Conservation (phyloP, 176 grass and related monocot species). For the Areca catechu region DNA sequence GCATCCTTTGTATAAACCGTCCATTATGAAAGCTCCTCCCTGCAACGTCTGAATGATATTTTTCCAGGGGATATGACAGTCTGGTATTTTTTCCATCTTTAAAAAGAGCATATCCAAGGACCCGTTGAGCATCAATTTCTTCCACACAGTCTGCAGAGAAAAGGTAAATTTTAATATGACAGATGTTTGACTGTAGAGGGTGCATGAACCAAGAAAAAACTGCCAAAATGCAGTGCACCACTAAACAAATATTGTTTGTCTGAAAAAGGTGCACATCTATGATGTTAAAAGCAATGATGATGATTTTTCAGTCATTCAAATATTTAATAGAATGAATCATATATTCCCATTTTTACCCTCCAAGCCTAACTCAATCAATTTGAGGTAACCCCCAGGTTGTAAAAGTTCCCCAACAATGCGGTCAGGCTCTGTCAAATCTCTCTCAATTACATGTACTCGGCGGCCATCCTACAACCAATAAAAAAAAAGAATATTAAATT, state of each 20-base stretch:
- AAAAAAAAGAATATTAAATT: too few relatives aligned
- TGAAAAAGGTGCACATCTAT: too few relatives aligned
- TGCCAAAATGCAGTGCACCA: too few relatives aligned
- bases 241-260: too few relatives aligned
- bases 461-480: constrained; percentile 62
- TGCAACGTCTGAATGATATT: constrained; percentile 73
- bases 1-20: constrained; percentile 93
- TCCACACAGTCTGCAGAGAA: constrained; percentile 68
- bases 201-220: too few relatives aligned
- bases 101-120: constrained; percentile 84
- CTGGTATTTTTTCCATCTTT: constrained; percentile 84
- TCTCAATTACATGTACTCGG: constrained; percentile 86
- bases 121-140: constrained; percentile 87
- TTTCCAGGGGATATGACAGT: constrained; percentile 80
- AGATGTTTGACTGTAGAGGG: too few relatives aligned
- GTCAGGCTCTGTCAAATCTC: constrained; percentile 88
- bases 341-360: constrained; percentile 36
- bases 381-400: constrained; percentile 91
- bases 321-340: too few relatives aligned
- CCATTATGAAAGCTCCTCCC: constrained; percentile 98
- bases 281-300: too few relatives aligned
- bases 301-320: too few relatives aligned
- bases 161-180: too few relatives aligned
- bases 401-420: constrained; percentile 94
- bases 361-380: constrained; percentile 75